A percentile compares a stretch with the other conserved stretches of the same genome.
Evolutionary conservation across 1,139 yeast genomes (phyloP).

Genomic region (Taiozyma sp.): DNA sequence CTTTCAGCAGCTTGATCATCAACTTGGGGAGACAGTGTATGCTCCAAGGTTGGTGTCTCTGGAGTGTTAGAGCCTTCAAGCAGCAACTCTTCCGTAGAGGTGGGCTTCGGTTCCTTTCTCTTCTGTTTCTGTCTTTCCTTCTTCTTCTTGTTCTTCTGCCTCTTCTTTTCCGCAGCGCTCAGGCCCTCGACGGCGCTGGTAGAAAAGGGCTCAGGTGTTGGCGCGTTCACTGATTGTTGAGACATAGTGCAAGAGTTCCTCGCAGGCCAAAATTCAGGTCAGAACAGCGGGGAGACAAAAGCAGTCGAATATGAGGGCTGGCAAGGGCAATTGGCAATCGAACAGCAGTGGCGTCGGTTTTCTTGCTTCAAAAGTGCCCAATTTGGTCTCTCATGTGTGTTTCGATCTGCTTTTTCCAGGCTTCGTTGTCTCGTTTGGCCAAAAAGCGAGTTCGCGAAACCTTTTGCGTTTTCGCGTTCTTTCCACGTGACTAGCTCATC

Average conservation of each 20-base stretch:
- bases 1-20: not conserved
- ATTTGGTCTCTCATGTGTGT: not conserved
- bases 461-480: not conserved
- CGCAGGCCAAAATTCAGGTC: not conserved
- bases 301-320: not conserved
- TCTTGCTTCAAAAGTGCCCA: not conserved
- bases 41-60: not conserved
- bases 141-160: slow-evolving; percentile 9
- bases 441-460: not conserved
- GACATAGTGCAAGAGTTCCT: not conserved
- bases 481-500: slow-evolving; percentile 2
- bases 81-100: not conserved
- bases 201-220: not conserved
- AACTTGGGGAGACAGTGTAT: not conserved
- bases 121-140: slow-evolving; percentile 7
- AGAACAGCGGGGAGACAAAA: not conserved
- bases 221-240: not conserved
- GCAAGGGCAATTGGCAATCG: not conserved
- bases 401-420: not conserved
- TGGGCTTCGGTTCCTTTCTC: not conserved
- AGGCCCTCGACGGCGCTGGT: not conserved
- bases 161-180: not conserved
- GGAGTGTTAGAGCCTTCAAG: not conserved
- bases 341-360: not conserved
- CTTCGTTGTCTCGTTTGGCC: not conserved